Conservation (phyloP, 2,329 filamentous ascomycete genomes). For the Nakataea oryzae region DNA sequence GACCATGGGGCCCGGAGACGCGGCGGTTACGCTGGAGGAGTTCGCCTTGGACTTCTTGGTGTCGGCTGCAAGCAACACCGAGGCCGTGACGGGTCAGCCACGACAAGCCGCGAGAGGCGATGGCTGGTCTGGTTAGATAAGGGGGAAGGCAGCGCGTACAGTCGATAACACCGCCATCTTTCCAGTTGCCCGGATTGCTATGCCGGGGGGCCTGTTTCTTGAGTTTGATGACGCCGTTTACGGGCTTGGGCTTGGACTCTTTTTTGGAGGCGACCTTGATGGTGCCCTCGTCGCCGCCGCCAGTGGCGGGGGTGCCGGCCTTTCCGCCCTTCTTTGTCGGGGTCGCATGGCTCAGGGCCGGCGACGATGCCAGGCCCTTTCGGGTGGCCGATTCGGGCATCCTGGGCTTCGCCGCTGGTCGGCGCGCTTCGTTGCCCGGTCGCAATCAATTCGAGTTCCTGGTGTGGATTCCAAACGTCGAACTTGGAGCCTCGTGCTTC, state of each 20-base stretch:
- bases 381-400: slow-evolving; percentile 16
- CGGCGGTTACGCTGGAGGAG: slow-evolving; percentile 28
- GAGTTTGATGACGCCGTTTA: slow-evolving; percentile 44
- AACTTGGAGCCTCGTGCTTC: background rate
- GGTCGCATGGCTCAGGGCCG: slow-evolving; percentile 8
- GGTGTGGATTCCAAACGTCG: background rate
- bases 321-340: slow-evolving; percentile 28
- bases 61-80: background rate
- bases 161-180: slow-evolving; percentile 52
- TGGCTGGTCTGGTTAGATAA: background rate
- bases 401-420: slow-evolving; percentile 3
- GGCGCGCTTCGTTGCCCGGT: background rate
- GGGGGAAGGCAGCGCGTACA: slow-evolving; percentile 32
- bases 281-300: slow-evolving; percentile 41
- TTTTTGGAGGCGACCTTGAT: slow-evolving; percentile 55
- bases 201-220: slow-evolving; percentile 54
- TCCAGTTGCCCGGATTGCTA: slow-evolving; percentile 61
- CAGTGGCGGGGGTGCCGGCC: slow-evolving; percentile 9
- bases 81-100: background rate
- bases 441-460: background rate
- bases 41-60: slow-evolving; percentile 38
- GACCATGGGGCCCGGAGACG: slow-evolving; percentile 44
- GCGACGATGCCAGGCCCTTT: slow-evolving; percentile 16
- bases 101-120: background rate
- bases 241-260: slow-evolving; percentile 26